Conservation (phyloP, 495 filamentous ascomycete genomes). For the Penicillium crystallinum region DNA sequence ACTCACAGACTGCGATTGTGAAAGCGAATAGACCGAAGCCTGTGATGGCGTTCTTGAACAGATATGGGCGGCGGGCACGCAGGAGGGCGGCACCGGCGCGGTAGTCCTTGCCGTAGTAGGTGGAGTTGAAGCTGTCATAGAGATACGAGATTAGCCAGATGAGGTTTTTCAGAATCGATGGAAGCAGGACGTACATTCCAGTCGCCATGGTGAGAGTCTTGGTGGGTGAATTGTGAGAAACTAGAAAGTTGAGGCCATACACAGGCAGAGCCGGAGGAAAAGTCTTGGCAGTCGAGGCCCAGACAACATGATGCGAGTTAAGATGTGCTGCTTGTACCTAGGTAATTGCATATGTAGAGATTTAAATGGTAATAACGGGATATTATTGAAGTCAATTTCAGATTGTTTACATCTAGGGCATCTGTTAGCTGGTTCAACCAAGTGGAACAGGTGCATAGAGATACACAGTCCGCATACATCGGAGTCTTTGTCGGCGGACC, state of each 20-base stretch:
- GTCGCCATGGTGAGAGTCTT: constrained; percentile 29
- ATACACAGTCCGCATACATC: constrained; percentile 3
- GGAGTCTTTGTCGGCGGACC: constrained; percentile 15
- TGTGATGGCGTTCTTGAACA: constrained; percentile 79
- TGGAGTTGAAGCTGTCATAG: constrained; percentile 60
- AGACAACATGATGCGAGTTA: constrained; percentile 1
- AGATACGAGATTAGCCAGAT: constrained; percentile 11
- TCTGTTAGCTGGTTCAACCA: not conserved
- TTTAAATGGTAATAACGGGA: not conserved
- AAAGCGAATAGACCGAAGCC: constrained; percentile 66
- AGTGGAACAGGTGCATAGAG: not conserved
- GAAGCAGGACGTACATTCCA: constrained; percentile 37
- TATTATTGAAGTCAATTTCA: not conserved
- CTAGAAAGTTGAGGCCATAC: constrained; percentile 7
- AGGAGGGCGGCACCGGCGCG: constrained; percentile 78
- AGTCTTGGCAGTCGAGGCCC: constrained; percentile 22
- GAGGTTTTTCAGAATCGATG: not conserved
- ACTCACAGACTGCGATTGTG: constrained; percentile 76
- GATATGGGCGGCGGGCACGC: constrained; percentile 83
- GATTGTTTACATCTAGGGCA: not conserved
- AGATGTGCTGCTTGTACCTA: not conserved
- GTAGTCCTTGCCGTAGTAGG: constrained; percentile 85
- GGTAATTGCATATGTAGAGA: not conserved
- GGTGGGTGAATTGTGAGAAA: not conserved
- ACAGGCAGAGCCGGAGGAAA: constrained; percentile 7